Evolutionary conservation across 1,284 basidiomycete species (phyloP).

Genomic region (Malassezia yamatoensis): DNA sequence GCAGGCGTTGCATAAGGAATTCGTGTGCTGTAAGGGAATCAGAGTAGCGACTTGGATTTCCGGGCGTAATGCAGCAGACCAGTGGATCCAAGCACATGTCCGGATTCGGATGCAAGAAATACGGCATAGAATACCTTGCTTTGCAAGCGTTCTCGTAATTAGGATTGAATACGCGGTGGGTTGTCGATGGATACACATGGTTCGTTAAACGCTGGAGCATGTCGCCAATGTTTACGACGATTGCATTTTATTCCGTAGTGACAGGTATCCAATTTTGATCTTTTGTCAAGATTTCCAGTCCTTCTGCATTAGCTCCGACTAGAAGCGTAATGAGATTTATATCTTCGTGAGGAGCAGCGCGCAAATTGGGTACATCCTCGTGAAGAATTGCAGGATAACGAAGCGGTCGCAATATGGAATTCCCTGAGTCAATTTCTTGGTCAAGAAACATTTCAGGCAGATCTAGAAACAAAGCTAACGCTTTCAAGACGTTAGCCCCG

Average conservation of each 20-base stretch:
- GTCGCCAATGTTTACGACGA: constrained; percentile 14
- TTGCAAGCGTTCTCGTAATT: not conserved
- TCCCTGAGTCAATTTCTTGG: constrained; percentile 2
- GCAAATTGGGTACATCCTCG: not conserved
- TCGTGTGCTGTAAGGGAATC: constrained; percentile 7
- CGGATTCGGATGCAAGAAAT: constrained; percentile 12
- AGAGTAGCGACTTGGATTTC: constrained; percentile 2
- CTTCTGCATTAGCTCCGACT: constrained; percentile 12
- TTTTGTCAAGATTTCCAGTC: constrained; percentile 6
- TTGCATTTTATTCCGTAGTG: constrained; percentile 4
- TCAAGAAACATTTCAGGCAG: constrained; percentile 9
- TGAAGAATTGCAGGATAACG: constrained; percentile 3
- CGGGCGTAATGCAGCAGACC: constrained; percentile 3
- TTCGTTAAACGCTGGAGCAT: constrained; percentile 13
- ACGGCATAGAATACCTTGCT: constrained; percentile 9
- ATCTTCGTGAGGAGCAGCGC: constrained; percentile 11
- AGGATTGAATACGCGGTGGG: constrained; percentile 10
- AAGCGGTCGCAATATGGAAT: constrained; percentile 7
- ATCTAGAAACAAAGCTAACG: constrained; percentile 2
- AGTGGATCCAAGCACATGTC: constrained; percentile 6
- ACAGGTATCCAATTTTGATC: constrained; percentile 5
- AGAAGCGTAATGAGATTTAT: constrained; percentile 11
- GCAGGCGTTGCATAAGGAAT: constrained; percentile 8
- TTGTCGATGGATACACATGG: constrained; percentile 9
- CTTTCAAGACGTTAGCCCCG: constrained; percentile 3